Percentiles rank a stretch among this genome's conserved stretches.
phyloP scores from a whole-genome alignment of 805 yeast species.

The Candida sphagnicola region DNA sequence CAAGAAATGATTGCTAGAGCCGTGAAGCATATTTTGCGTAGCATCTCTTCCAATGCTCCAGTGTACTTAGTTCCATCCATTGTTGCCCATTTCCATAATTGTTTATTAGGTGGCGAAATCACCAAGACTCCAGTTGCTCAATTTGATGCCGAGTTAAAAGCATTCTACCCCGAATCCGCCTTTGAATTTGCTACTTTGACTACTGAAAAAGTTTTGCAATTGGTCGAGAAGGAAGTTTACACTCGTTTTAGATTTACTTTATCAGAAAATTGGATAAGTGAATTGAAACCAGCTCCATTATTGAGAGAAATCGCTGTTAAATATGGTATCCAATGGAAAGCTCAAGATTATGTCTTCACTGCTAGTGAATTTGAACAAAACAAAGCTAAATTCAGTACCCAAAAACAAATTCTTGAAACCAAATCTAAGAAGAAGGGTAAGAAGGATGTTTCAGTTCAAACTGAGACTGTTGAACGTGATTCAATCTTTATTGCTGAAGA shows the following conservation, averaged over 20 bases:
- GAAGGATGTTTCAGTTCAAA: conserved; percentile 8
- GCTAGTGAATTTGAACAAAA: conserved; percentile 33
- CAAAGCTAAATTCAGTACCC: conserved; percentile 21
- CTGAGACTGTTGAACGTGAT: conserved; percentile 15
- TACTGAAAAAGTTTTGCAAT: conserved; percentile 39
- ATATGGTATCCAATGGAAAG: conserved; percentile 83
- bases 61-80: conserved; percentile 52
- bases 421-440: conserved; percentile 20
- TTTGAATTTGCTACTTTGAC: conserved; percentile 44
- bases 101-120: conserved; percentile 53
- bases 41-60: conserved; percentile 44
- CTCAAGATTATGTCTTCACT: conserved; percentile 47
- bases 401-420: conserved; percentile 10
- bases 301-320: conserved; percentile 71
- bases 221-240: conserved; percentile 50
- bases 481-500: conserved; percentile 58
- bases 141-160: conserved; percentile 36
- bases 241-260: conserved; percentile 62
- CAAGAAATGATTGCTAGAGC: conserved; percentile 81
- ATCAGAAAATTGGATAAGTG: conserved; percentile 43
- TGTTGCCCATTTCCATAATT: conserved; percentile 68
- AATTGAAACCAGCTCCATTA: conserved; percentile 39
- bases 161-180: conserved; percentile 40
- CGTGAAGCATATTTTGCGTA: conserved; percentile 68
- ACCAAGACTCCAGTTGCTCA: conserved; percentile 36